Evolutionary conservation across 352 stramenopile species (phyloP).

Genomic region (Pythium chondricola): DNA sequence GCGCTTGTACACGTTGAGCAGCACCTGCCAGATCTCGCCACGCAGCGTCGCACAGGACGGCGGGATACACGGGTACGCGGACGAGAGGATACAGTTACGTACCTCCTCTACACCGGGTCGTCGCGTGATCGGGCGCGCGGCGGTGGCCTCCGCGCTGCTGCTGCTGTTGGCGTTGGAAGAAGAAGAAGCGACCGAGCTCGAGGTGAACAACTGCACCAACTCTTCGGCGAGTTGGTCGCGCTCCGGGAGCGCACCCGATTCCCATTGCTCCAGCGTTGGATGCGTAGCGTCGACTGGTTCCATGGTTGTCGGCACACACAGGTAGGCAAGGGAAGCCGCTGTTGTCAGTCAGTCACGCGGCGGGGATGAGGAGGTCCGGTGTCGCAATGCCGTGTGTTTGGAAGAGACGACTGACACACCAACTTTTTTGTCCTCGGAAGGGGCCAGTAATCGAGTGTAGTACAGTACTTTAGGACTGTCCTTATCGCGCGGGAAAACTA

Average conservation of each 20-base stretch:
- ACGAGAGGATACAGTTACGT: slow-evolving; percentile 48
- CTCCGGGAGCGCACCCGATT: slow-evolving; percentile 52
- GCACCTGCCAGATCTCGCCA: slow-evolving; percentile 75
- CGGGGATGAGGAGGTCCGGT: too few relatives aligned
- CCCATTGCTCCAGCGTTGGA: slow-evolving; percentile 45
- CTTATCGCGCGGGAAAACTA: background rate
- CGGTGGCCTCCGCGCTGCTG: slow-evolving; percentile 9
- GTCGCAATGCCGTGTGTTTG: too few relatives aligned
- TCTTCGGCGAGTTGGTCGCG: slow-evolving; percentile 39
- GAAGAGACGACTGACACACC: slow-evolving; percentile 8
- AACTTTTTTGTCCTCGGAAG: too few relatives aligned
- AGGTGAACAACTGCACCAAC: slow-evolving; percentile 58
- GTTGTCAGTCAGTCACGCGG: too few relatives aligned
- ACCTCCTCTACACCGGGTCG: slow-evolving; percentile 70
- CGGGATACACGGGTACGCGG: slow-evolving; percentile 41
- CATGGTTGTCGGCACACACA: slow-evolving; percentile 1
- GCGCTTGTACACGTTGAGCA: slow-evolving; percentile 75
- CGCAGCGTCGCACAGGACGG: slow-evolving; percentile 42
- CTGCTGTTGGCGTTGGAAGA: background rate
- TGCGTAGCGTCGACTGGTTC: slow-evolving; percentile 18
- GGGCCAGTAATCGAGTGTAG: slow-evolving; percentile 2
- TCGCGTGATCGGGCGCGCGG: slow-evolving; percentile 48
- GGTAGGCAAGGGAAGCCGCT: background rate
- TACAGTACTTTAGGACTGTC: slow-evolving; percentile 7
- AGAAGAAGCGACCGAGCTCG: slow-evolving; percentile 16